phyloP scores from a whole-genome alignment of 768 basidiomycete genomes.

The Tylopilus sp. region DNA sequence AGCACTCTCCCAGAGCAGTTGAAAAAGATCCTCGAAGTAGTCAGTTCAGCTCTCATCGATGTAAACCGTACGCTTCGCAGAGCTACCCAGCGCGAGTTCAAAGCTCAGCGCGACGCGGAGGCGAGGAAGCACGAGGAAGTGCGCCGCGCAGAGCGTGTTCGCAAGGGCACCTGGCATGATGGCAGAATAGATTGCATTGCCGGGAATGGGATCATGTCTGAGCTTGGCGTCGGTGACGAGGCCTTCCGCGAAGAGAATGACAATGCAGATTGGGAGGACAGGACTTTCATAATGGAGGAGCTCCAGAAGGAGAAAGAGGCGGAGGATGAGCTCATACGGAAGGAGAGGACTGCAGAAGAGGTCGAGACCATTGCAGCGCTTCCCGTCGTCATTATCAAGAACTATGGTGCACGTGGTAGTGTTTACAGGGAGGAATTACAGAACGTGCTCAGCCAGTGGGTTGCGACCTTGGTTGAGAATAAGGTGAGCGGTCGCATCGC shows the following conservation, averaged over 20 bases:
- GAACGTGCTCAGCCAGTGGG: conserved; percentile 79
- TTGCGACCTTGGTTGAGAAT: conserved; percentile 74
- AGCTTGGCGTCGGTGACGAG: conserved; percentile 84
- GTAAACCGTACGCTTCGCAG: conserved; percentile 52
- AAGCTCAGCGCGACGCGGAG: conserved; percentile 37
- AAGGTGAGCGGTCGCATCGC: conserved; percentile 43
- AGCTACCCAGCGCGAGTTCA: conserved; percentile 38
- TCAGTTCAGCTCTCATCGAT: conserved; percentile 64
- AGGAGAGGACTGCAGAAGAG: conserved; percentile 39
- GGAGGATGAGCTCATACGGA: conserved; percentile 30
- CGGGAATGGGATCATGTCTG: conserved; percentile 83
- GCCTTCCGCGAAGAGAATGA: conserved; percentile 38
- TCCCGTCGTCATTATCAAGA: conserved; percentile 84
- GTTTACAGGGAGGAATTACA: conserved; percentile 67
- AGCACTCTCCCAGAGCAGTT: conserved; percentile 79
- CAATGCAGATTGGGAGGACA: conserved; percentile 9
- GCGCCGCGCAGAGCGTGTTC: conserved; percentile 45
- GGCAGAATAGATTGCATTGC: conserved; percentile 80
- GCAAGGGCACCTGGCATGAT: conserved; percentile 78
- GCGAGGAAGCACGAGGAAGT: conserved; percentile 36
- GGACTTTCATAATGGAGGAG: conserved; percentile 13
- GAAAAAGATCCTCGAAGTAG: conserved; percentile 79
- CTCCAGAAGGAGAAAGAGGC: conserved; percentile 27
- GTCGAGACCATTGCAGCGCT: conserved; percentile 54
- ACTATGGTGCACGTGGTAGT: conserved; percentile 62